Conservation (phyloP, 768 basidiomycete genomes). For the Serendipita sp. region DNA sequence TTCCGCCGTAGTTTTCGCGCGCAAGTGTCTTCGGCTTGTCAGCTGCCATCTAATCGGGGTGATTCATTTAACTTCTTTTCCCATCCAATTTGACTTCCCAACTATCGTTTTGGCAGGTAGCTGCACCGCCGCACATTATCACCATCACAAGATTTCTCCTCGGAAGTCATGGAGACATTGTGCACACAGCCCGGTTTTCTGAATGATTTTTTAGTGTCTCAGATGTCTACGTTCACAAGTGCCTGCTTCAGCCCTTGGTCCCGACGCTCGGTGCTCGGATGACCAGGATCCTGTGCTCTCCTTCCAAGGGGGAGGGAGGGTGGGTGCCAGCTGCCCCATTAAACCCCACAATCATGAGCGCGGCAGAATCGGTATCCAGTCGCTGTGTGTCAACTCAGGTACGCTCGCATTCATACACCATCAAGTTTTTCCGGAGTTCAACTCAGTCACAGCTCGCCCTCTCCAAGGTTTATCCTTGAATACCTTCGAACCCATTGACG, state of each 20-base stretch:
- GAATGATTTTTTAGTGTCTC: neutral
- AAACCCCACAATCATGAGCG: neutral
- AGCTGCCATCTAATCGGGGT: neutral
- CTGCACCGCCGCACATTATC: neutral
- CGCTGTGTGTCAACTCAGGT: neutral
- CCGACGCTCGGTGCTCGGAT: neutral
- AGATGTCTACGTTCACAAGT: neutral
- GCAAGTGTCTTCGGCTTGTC: neutral
- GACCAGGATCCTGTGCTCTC: neutral
- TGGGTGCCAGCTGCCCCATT: neutral
- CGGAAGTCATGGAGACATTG: constrained; percentile 5
- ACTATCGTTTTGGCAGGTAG: neutral
- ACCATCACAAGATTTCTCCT: neutral
- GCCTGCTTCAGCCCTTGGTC: neutral
- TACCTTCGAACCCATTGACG: too few species aligned
- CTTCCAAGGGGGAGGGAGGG: too few species aligned
- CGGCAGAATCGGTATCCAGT: neutral
- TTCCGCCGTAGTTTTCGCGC: neutral
- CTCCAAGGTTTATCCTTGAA: neutral
- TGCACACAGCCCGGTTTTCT: neutral
- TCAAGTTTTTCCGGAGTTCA: neutral
- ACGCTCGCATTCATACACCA: neutral
- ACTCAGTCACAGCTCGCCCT: neutral
- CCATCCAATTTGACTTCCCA: neutral
- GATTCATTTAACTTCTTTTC: neutral